Evolutionary conservation across 371 early-diverging fungal species (phyloP).

Genomic region (Mortierella sp.): DNA sequence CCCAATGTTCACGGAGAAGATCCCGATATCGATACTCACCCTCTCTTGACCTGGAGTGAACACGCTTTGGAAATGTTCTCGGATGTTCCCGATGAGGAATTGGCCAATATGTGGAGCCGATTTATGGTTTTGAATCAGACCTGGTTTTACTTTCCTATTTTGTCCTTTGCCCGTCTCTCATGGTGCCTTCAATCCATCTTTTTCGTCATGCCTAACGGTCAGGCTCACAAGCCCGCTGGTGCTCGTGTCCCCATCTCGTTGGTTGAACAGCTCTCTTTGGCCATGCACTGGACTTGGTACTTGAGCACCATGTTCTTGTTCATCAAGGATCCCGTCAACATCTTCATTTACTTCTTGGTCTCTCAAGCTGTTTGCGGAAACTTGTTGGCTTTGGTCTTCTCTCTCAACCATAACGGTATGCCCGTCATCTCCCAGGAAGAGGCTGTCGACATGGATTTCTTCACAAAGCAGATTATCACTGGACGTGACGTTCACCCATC

Average conservation of each 20-base stretch:
- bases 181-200: conserved; percentile 80
- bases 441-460: conserved; percentile 81
- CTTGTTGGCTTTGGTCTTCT: conserved; percentile 83
- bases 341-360: conserved; percentile 73
- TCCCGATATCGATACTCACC: conserved; percentile 92
- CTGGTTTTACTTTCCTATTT: conserved; percentile 83
- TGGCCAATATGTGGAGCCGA: conserved; percentile 63
- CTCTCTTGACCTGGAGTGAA: conserved; percentile 88
- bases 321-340: conserved; percentile 65
- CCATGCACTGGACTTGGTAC: conserved; percentile 81
- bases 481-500: conserved; percentile 82
- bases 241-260: conserved; percentile 59
- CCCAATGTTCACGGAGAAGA: conserved; percentile 88
- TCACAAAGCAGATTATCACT: conserved; percentile 82
- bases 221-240: conserved; percentile 63
- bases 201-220: conserved; percentile 70
- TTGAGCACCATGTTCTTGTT: conserved; percentile 67
- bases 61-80: conserved; percentile 78
- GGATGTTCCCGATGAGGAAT: conserved; percentile 76
- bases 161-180: conserved; percentile 84
- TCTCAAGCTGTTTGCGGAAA: conserved; percentile 85
- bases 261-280: conserved; percentile 71
- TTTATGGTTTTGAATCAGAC: conserved; percentile 86
- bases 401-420: conserved; percentile 93
- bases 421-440: conserved; percentile 81